Conservation (phyloP, 257 asterid species). For the Solanum megistacrolobum region DNA sequence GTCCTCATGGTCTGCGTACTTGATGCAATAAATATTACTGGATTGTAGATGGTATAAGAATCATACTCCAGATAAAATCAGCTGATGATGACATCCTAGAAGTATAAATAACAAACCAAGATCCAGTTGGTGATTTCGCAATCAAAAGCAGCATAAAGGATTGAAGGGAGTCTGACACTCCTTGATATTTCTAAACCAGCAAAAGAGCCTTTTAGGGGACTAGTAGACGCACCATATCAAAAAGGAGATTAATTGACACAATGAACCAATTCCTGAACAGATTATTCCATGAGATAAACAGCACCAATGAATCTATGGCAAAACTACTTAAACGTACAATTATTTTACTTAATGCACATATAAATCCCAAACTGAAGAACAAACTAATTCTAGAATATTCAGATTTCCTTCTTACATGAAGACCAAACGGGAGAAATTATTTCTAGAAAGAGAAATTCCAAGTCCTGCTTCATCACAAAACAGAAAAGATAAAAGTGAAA, state of each 20-base stretch:
- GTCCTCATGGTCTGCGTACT: background rate
- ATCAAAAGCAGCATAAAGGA: background rate
- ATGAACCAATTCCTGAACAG: background rate
- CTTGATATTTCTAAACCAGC: background rate
- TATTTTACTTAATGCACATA: background rate
- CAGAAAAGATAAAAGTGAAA: background rate
- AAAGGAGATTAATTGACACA: background rate
- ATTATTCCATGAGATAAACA: background rate
- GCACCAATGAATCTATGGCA: background rate
- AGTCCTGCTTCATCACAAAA: background rate
- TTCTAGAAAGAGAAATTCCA: background rate
- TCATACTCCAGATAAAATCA: background rate
- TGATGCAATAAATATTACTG: background rate
- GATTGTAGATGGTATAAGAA: background rate
- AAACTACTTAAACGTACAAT: background rate
- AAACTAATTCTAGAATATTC: background rate
- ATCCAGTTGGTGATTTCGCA: background rate
- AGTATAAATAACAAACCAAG: background rate
- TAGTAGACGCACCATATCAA: background rate
- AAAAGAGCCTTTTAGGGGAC: background rate
- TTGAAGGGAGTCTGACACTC: background rate
- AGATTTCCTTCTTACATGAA: background rate
- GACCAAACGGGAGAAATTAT: background rate
- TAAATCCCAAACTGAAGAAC: background rate
- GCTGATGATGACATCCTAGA: background rate